Conservation (phyloP, 768 basidiomycete species). For the Termitomyces sp. region DNA sequence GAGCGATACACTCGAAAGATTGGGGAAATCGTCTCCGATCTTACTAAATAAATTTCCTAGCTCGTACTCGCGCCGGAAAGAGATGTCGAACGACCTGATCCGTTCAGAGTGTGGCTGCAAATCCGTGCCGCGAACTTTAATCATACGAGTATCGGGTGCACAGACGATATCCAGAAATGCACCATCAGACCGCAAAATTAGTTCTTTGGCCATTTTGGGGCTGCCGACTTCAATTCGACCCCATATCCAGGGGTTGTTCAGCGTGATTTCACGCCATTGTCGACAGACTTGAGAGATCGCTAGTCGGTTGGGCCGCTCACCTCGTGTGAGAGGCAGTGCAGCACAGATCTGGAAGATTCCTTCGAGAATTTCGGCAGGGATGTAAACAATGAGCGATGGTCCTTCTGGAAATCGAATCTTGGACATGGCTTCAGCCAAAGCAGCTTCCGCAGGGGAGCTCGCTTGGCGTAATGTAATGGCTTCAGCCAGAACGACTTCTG, state of each 20-base stretch:
- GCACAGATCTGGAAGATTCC: constrained; percentile 9
- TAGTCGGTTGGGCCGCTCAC: constrained; percentile 6
- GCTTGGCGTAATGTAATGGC: too few species aligned
- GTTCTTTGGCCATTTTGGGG: constrained; percentile 7
- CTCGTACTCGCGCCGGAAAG: constrained; percentile 4
- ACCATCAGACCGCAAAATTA: constrained; percentile 3
- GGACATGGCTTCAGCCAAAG: background rate
- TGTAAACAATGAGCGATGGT: constrained; percentile 1
- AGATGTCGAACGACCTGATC: constrained; percentile 7
- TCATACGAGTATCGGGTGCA: background rate
- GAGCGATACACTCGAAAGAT: constrained; percentile 4
- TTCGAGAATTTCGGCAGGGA: constrained; percentile 8
- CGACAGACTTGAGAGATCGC: constrained; percentile 10
- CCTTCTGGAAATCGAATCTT: constrained; percentile 2
- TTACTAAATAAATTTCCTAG: constrained; percentile 5
- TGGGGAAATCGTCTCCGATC: constrained; percentile 5
- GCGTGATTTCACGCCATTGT: constrained; percentile 7
- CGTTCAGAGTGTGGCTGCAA: constrained; percentile 2
- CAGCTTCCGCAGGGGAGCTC: background rate
- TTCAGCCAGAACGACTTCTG: too few species aligned
- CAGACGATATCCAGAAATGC: constrained; percentile 1
- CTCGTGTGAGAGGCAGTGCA: background rate
- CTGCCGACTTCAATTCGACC: constrained; percentile 3
- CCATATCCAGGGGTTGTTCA: constrained; percentile 9
- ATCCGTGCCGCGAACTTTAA: constrained; percentile 4